These are phyloP conservation scores for Chrysoporthe puriensis DNA, from an alignment of 2,329 filamentous ascomycete species.

Conservation along the genomic window DNA sequence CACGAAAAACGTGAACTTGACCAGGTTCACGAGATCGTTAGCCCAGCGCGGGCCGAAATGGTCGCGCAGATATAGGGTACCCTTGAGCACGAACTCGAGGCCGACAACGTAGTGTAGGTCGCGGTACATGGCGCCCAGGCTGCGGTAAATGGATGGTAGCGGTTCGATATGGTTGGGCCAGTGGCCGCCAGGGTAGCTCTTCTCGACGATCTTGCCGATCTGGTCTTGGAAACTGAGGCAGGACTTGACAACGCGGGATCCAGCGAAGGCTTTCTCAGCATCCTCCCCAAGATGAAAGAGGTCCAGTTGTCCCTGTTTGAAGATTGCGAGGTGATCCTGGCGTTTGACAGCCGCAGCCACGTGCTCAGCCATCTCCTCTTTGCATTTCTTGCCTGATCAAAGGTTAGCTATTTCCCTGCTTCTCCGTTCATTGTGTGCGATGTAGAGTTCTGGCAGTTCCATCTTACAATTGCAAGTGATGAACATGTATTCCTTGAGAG, in stretches of 20 bases:
- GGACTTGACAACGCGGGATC: slow-evolving; percentile 26
- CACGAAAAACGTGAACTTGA: slow-evolving; percentile 30
- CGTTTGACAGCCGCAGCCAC: slow-evolving; percentile 18
- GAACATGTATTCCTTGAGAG: slow-evolving; percentile 34
- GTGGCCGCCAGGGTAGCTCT: slow-evolving; percentile 27
- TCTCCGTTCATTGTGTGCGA: no score
- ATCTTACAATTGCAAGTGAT: slow-evolving; percentile 37
- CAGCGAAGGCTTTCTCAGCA: slow-evolving; percentile 23
- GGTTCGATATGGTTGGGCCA: slow-evolving; percentile 39
- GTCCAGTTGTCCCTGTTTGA: slow-evolving; percentile 30
- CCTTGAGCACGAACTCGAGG: slow-evolving; percentile 35
- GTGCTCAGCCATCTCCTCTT: slow-evolving; percentile 33
- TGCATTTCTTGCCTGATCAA: slow-evolving; percentile 34
- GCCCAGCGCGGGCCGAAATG: slow-evolving; percentile 34
- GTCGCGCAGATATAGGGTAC: slow-evolving; percentile 32
- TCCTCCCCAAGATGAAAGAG: slow-evolving; percentile 28
- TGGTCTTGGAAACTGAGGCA: slow-evolving; percentile 29
- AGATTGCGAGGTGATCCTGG: slow-evolving; percentile 23
- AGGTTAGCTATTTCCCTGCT: background rate
- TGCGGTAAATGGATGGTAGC: slow-evolving; percentile 33
- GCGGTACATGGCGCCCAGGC: slow-evolving; percentile 33
- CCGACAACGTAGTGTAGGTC: slow-evolving; percentile 31
- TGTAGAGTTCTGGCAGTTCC: background rate
- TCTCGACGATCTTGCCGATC: slow-evolving; percentile 29
- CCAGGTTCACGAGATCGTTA: slow-evolving; percentile 33